Base-by-base conservation (phyloP, 768 basidiomycete species). In the Glaciozyma antarctica region DNA sequence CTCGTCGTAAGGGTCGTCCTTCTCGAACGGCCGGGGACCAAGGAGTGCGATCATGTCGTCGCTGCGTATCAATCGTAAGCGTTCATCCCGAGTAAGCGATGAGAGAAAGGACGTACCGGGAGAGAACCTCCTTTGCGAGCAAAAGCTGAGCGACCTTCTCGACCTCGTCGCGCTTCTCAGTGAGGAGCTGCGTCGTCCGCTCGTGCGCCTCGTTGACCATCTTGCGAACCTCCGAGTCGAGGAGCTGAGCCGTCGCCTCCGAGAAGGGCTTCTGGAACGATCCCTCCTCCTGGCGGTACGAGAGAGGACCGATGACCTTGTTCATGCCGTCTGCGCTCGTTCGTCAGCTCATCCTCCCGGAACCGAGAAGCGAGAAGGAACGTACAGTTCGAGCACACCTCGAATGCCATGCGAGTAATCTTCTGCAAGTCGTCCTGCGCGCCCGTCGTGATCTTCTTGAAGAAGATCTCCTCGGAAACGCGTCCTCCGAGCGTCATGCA, bases 401-500 rank as follows among this genome's bases (percentile, higher is more conserved):
- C 92, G 69, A 93, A 95, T 21, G 95, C 95, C 88, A 98, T 93
- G 65, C 87, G 84, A 5, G 95, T 97, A 67, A 99, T 94, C 79
- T 98, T 98, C 47, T 93, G 90, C 51, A 99, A 80, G 75, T 99
- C 95, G 73, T 99, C 95, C 78, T 97, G 92, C 5, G 95, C 95
- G 67, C 95, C 95, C 5, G 94, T 93, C 2, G 95, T 99, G 76
- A 99, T 93, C 8, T 75, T 65, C 24, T 90, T 90, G 75, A 99
- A 99, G 80, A 98, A 95, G 64, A 99, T 93, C 77, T 99, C 95
- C 78, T 99, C 95, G 0, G 93, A 88, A 12, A 98, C 94, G 60
- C 95, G 88, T 16, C 95, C 95, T 63, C 95, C 95, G 28, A 99
- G 82, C 0, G 95, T 98, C 90, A 98, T 97, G 77, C 91, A 93